A percentile compares a stretch with the other conserved stretches of the same genome.
These are phyloP conservation scores for Wallacemonas rigidus DNA, from an alignment of 208 protist species.

Conservation along the genomic window DNA sequence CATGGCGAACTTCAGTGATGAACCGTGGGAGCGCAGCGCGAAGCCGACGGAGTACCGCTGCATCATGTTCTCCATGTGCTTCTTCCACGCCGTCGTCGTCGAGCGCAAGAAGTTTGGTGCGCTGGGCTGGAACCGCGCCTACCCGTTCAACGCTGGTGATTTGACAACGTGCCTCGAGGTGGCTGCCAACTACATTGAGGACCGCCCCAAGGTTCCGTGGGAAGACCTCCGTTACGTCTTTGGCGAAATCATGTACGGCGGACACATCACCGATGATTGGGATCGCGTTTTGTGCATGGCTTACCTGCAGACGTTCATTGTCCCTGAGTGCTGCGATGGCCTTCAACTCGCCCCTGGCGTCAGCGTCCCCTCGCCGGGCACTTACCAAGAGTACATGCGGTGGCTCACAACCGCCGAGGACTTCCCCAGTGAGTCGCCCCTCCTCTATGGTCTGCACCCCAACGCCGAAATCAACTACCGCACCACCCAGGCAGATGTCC, in stretches of 20 bases:
- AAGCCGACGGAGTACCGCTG: conserved; percentile 97
- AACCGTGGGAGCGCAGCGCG: conserved; percentile 95
- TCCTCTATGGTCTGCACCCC: conserved; percentile 98
- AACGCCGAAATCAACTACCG: conserved; percentile 99
- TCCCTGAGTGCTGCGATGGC: conserved; percentile 90
- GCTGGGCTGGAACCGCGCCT: conserved; percentile 97
- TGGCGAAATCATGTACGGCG: conserved; percentile 99
- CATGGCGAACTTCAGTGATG: conserved; percentile 95
- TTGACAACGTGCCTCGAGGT: conserved; percentile 97
- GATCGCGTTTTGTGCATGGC: conserved; percentile 97
- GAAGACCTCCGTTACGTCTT: conserved; percentile 99
- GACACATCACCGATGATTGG: conserved; percentile 99
- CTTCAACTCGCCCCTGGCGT: conserved; percentile 95
- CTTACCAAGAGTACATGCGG: conserved; percentile 95
- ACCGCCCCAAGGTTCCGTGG: conserved; percentile 97
- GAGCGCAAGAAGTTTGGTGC: conserved; percentile 98
- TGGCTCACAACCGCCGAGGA: conserved; percentile 91
- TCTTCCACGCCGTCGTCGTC: conserved; percentile 98
- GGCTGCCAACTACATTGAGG: conserved; percentile 98
- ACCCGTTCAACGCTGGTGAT: conserved; percentile 98
- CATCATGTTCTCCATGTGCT: conserved; percentile 98
- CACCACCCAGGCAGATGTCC: conserved; percentile 94
- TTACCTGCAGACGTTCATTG: conserved; percentile 93
- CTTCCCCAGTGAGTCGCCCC: conserved; percentile 94
- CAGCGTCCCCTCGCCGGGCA: conserved; percentile 74